phyloP scores from a whole-genome alignment of 805 yeast species.

The Metschnikowia borealis region DNA sequence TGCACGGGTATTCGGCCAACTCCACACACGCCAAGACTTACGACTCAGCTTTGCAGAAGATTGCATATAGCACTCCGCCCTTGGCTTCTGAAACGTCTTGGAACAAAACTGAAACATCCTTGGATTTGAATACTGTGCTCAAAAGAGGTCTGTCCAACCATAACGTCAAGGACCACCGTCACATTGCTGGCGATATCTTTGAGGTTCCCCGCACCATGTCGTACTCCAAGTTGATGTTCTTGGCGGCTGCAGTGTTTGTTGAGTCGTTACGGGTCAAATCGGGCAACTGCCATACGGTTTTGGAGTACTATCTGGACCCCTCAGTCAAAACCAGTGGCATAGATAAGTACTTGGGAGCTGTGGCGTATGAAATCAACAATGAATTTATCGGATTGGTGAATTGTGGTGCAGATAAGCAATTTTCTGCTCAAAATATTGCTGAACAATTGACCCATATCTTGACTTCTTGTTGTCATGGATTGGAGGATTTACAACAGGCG shows the following conservation, averaged over 20 bases:
- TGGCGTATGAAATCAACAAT: constrained; percentile 56
- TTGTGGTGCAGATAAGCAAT: constrained; percentile 50
- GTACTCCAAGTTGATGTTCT: constrained; percentile 77
- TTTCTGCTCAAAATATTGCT: constrained; percentile 55
- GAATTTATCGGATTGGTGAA: constrained; percentile 53
- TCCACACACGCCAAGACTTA: constrained; percentile 52
- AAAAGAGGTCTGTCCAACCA: constrained; percentile 85
- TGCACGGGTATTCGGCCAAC: constrained; percentile 76
- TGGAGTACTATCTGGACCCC: constrained; percentile 83
- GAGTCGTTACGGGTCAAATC: constrained; percentile 75
- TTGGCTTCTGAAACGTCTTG: constrained; percentile 26
- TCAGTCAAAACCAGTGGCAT: constrained; percentile 65
- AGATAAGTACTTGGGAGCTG: constrained; percentile 60
- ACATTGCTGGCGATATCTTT: constrained; percentile 48
- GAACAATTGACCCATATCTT: constrained; percentile 66
- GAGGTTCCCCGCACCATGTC: constrained; percentile 53
- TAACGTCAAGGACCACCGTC: constrained; percentile 72
- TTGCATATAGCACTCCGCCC: constrained; percentile 69
- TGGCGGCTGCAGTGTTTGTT: constrained; percentile 74
- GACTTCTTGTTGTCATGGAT: constrained; percentile 72
- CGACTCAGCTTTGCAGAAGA: constrained; percentile 49
- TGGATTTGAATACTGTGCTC: constrained; percentile 86
- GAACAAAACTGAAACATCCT: constrained; percentile 82
- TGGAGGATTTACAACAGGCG: constrained; percentile 66
- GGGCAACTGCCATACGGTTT: constrained; percentile 76